Evolutionary conservation across 83 land plant species (phyloP), one percentile per base, ranked within the genome.

Genomic region (Diphasiastrum complanatum): DNA sequence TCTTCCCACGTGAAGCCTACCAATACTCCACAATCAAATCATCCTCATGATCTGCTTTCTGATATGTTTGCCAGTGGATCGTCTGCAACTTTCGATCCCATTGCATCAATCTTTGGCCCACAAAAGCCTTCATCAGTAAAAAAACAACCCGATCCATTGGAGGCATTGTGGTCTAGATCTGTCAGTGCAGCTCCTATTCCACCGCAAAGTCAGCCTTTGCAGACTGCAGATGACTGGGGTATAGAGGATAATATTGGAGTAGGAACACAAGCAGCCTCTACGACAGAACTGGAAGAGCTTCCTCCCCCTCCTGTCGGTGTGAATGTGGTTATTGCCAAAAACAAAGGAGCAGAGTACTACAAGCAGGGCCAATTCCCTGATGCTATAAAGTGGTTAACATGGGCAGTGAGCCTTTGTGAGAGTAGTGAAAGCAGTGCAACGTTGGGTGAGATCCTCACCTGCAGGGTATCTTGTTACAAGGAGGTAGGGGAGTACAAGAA

Each of bases 401-500:
- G 99, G 99, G 84, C 92, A 11, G 65, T 75, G 26, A 65, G 77
- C 41, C 83, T 93, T 35, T 40, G 83, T 24, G 83, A 85, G 63
- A 85, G 88, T 45, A 36, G 72, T 33, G 81, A 76, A 5, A 73
- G 74, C 41, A 62, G 47, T 58, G 75, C 34, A 51, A 19, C 57
- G 5, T 11, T 60, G 0, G 49, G 48, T 24, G 89, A 86, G 49
- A 85, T 86, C 30, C 66, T 93, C 18, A 66, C 83, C 0, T 74
- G 80, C 71, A 60, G 99, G 58, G 87, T 86, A 40, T 83, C 96
- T 14, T 89, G 95, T 64, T 86, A 81, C 34, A 93, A 93, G 60
- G 99, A 93, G 69, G 87, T 91, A 68, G 99, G 99, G 19, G 99
- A 93, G 43, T 85, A 85, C 51, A 93, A 93, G 75, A 93, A 93